Base-by-base conservation (phyloP, 1,284 basidiomycete genomes). In the Naganishia sp. region DNA sequence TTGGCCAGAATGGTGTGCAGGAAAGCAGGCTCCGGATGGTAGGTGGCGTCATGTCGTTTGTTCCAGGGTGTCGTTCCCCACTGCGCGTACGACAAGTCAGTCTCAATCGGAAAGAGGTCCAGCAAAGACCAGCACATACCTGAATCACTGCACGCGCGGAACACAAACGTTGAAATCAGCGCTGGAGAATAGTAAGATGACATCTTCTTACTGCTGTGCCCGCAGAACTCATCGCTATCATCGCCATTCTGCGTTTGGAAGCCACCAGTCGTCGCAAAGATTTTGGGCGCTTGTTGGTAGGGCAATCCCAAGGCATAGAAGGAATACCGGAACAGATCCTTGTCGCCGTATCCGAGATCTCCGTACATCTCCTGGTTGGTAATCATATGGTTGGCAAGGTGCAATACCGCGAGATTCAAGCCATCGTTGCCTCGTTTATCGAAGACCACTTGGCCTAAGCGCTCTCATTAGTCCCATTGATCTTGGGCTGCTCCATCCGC, bases 391-490 rank as follows among this genome's bases (percentile, higher is more conserved):
- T 76, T 74, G 23, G 79, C 77, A 0, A 81, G 69, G 57, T 81
- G 79, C 17, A 83, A 70, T 2, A 80, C 81, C 1, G 81, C 81
- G 11, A 82, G 75, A 72, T 82, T 82, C 47, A 82, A 68, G 3
- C 82, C 82, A 49, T 78, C 72, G 69, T 81, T 81, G 0, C 75
- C 81, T 5, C 75, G 70, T 72, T 83, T 83, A 73, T 81, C 76
- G 63, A 80, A 78, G 49, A 83, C 68, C 49, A 83, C 71, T 71
- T 81, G 80, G 15, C 73, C 64, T 66, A 39, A 41, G 13, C 10
- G 7, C 4, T 9, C 10, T 2, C 7, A 6, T 39, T 39, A 39
- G 35, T 9, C 39, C n/a, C n/a, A n/a, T 25, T 6, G 53, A 50
- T 9, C 25, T 5, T 6, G 6, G 49, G 43, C 35, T 39, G 35